Evolutionary conservation across 495 filamentous ascomycete species (phyloP).

Genomic region (Neurospora sp.): DNA sequence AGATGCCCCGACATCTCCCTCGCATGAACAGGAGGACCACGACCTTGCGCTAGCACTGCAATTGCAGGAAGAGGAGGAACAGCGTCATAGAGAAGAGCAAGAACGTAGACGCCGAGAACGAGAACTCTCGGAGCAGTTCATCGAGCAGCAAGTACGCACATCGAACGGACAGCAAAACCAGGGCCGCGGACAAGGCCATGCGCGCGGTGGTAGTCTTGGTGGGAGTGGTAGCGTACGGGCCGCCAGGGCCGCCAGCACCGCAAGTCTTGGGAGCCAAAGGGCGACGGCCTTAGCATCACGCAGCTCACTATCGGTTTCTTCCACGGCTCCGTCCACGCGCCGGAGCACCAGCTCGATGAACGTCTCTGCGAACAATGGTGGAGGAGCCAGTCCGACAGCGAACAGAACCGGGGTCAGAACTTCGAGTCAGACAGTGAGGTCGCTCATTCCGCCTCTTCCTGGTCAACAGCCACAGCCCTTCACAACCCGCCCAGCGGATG

Average conservation of each 20-base stretch:
- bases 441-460: conserved; percentile 28
- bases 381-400: conserved; percentile 9
- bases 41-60: conserved; percentile 72
- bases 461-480: conserved; percentile 5
- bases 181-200: not conserved
- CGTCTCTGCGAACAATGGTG: conserved; percentile 11
- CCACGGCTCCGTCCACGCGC: not conserved
- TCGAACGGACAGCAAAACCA: not conserved
- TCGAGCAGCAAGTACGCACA: conserved; percentile 39
- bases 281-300: not conserved
- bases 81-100: conserved; percentile 44
- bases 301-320: not conserved
- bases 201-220: conserved; percentile 7
- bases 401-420: conserved; percentile 13
- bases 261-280: conserved; percentile 1
- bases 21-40: conserved; percentile 60
- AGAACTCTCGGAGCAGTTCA: conserved; percentile 44
- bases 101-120: conserved; percentile 39
- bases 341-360: conserved; percentile 12
- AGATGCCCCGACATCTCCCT: conserved; percentile 26
- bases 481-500: conserved; percentile 28
- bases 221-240: conserved; percentile 3
- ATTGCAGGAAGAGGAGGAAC: conserved; percentile 75
- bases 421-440: conserved; percentile 29
- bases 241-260: conserved; percentile 5